Conservation (phyloP, 768 basidiomycete genomes). For the Serendipita indica region DNA sequence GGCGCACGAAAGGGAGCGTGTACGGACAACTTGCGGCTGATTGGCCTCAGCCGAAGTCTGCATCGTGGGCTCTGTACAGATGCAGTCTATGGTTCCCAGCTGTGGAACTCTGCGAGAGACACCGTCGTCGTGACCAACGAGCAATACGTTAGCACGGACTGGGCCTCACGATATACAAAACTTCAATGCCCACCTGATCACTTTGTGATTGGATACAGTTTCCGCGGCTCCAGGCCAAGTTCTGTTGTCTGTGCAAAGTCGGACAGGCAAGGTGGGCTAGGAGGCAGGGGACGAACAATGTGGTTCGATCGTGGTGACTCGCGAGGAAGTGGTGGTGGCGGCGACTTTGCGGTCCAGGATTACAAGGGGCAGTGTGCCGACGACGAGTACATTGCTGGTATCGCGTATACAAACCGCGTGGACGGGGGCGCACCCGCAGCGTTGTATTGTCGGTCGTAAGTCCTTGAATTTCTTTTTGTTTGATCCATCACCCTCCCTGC, state of each 20-base stretch:
- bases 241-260: background rate
- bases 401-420: slow-evolving; percentile 4
- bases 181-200: slow-evolving; percentile 4
- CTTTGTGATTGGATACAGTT: slow-evolving; percentile 7
- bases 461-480: background rate
- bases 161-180: slow-evolving; percentile 10
- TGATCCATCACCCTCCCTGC: background rate
- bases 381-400: slow-evolving; percentile 11
- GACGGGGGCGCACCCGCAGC: slow-evolving; percentile 8
- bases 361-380: slow-evolving; percentile 10
- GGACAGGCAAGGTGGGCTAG: background rate
- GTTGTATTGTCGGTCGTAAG: slow-evolving; percentile 6
- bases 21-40: slow-evolving; percentile 7
- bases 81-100: background rate
- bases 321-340: slow-evolving; percentile 2
- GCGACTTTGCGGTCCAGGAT: slow-evolving; percentile 3
- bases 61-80: slow-evolving; percentile 12
- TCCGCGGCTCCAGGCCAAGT: background rate
- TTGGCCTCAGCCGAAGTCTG: background rate
- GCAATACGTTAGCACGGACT: slow-evolving; percentile 9
- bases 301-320: slow-evolving; percentile 11
- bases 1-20: slow-evolving; percentile 10
- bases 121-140: slow-evolving; percentile 8
- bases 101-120: background rate
- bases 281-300: slow-evolving; percentile 1